A percentile compares a stretch with the other conserved stretches of the same genome.
These are phyloP conservation scores for Suzukiozyma palmioleophila DNA, from an alignment of 1,139 yeast genomes.

Conservation along the genomic window DNA sequence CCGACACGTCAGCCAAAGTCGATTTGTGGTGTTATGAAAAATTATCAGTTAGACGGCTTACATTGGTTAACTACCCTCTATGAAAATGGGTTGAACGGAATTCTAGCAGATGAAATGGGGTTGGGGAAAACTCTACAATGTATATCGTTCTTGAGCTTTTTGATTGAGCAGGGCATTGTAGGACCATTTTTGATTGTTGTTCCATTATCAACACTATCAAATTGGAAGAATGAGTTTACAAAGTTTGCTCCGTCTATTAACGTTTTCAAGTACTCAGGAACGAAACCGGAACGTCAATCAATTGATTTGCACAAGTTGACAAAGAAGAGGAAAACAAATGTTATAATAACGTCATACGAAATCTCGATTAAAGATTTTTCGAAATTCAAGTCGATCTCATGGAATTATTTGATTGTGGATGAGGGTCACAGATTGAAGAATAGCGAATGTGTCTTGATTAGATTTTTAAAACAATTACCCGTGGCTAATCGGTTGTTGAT, in stretches of 20 bases:
- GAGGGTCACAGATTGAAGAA: constrained; percentile 93
- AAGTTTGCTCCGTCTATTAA: constrained; percentile 71
- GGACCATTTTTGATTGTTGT: constrained; percentile 89
- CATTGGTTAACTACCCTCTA: constrained; percentile 86
- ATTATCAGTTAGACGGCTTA: constrained; percentile 84
- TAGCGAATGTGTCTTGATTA: constrained; percentile 68
- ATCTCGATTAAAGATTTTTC: constrained; percentile 63
- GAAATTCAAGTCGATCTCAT: constrained; percentile 46
- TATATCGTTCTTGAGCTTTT: constrained; percentile 69
- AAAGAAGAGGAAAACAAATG: constrained; percentile 19
- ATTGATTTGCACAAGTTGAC: constrained; percentile 19
- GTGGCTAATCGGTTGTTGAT: constrained; percentile 69
- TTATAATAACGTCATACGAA: constrained; percentile 81
- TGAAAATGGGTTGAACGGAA: constrained; percentile 93
- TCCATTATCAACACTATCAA: constrained; percentile 81
- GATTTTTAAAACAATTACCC: constrained; percentile 60
- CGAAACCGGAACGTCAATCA: constrained; percentile 48
- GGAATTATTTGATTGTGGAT: constrained; percentile 91
- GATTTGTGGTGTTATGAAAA: constrained; percentile 63
- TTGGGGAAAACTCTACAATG: constrained; percentile 89
- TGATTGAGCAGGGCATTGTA: constrained; percentile 70
- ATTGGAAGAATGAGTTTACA: constrained; percentile 73
- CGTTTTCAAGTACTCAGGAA: constrained; percentile 63
- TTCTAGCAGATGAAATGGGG: constrained; percentile 97
- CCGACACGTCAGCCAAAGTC: constrained; percentile 57